A percentile compares a stretch with the other conserved stretches of the same genome.
Evolutionary conservation across 2,329 filamentous ascomycete genomes (phyloP).

Genomic region (Botrytis deweyae): DNA sequence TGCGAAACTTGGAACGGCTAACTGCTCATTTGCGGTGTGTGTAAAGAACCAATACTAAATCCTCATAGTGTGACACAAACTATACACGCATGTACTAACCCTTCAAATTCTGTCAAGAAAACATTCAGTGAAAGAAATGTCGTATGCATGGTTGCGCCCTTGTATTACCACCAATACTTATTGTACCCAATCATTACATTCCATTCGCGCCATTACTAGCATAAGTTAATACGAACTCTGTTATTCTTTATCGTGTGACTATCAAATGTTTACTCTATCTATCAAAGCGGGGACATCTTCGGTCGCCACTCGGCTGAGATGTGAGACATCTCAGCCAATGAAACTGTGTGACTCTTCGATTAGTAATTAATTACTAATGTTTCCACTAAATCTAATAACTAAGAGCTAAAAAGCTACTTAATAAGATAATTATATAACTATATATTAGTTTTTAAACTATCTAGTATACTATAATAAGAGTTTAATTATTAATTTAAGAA

Average conservation of each 20-base stretch:
- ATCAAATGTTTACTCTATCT: not conserved
- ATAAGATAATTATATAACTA: not conserved
- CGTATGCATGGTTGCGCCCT: not conserved
- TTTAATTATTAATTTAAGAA: not conserved
- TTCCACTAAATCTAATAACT: not conserved
- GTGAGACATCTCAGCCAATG: not conserved
- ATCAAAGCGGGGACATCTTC: not conserved
- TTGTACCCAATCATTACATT: not conserved
- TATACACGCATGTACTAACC: not conserved
- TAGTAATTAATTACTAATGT: not conserved
- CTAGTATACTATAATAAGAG: too few species aligned
- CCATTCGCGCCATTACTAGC: too few species aligned
- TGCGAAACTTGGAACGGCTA: not conserved
- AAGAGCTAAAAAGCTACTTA: not conserved
- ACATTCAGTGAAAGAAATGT: not conserved
- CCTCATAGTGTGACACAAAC: not conserved
- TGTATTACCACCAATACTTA: not conserved
- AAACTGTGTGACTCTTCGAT: not conserved
- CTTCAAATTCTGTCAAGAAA: not conserved
- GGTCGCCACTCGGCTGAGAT: not conserved
- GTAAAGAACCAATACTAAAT: not conserved
- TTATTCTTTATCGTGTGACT: not conserved
- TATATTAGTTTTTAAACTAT: too few species aligned
- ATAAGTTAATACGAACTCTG: not conserved
- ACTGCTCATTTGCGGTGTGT: constrained; percentile 3